Base-by-base conservation (phyloP, 192 early-diverging fungal genomes). In the Podila verticillata region DNA sequence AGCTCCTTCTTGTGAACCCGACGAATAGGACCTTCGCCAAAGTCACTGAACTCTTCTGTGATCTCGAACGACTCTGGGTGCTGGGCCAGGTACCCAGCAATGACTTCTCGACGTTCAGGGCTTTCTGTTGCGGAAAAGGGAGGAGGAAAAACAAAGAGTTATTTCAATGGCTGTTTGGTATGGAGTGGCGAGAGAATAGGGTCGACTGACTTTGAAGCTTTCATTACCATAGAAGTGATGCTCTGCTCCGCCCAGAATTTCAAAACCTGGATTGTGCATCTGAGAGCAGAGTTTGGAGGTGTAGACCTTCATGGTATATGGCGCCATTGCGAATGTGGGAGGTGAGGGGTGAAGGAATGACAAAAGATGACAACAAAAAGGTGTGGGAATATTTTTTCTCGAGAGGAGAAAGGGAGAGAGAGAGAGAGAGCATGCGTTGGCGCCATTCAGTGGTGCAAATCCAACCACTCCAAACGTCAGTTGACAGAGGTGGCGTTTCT, bases 1-100 rank as follows among this genome's bases (percentile, higher is more conserved):
- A 91, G 92, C 22, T 90, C 90, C 22, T 77, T 31, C 17, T 84
- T 68, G 67, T 93, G 92, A 13, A 93, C 85, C 6, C 74, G 69
- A 31, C 84, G 36, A 51, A 93, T 90, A 1, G 89, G 86, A 9
- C 68, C 89, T 15, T 87, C 22, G 8, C 89, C 89, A 81, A 86
- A 86, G 67, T 92, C 90, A 5, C 64, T 67, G 66, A 44, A 28
- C 5, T 68, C n/a, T 44, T 80, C 77, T 1, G 70, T 80, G 39
- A 80, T 39, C 32, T 80, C 70, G 57, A 80, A 80, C 20, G 57
- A 57, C 0, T 72, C 69, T 12, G 61, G 61, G 10, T 80, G 63
- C 1, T 63, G 44, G 24, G 32, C 48, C 31, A 80, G 70, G 36
- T 68, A 80, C 7, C 44, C 26, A 15, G 60, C 70, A 22, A 80